Base-by-base conservation (phyloP, 306 rosid genomes). In the Ziziphus jujuba region DNA sequence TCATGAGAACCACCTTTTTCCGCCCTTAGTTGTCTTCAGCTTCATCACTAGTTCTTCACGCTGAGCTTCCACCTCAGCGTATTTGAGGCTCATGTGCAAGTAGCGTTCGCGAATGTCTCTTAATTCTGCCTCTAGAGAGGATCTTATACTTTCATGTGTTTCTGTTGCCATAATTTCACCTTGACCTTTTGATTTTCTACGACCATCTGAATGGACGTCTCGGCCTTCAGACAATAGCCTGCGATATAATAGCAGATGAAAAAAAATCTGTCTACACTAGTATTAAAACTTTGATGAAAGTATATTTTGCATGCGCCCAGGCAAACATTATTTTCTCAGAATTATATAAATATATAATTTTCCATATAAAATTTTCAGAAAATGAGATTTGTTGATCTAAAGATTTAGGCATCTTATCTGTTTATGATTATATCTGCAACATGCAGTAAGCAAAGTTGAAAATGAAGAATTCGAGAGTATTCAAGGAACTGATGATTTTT, bases 41-140 rank as follows among this genome's bases (percentile, higher is more conserved):
- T 80, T 83, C 97, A 93, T 90, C 57, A 93, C 99, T 67, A 90
- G 97, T 47, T 93, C 92, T 76, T 90, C 99, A 10, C 97, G 96
- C 83, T 86, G 78, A 69, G 91, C 75, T 84, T 90, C 99, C 21
- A 82, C 99, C 77, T 93, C 96, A 0, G 97, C 99, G 47, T 88
- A 93, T 81, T 86, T 85, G 40, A 93, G 96, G 87, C 99, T 93
- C 89, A 93, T 88, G 83, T 79, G 77, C 68, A 77, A 74, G 81
- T 90, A 93, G 24, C 96, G 95, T 70, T 93, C 97, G 17, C 78
- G 87, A 77, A 93, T 78, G 68, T 93, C 99, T 71, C 74, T 79
- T 71, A 93, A 69, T 73, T 93, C 98, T 58, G 77, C 84, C 85
- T 90, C 98, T n/a, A 93, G 87, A 67, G 62, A 76, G 61, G 90